Evolutionary conservation across 768 basidiomycete genomes (phyloP).

Genomic region (Tricholoma furcatifolium): DNA sequence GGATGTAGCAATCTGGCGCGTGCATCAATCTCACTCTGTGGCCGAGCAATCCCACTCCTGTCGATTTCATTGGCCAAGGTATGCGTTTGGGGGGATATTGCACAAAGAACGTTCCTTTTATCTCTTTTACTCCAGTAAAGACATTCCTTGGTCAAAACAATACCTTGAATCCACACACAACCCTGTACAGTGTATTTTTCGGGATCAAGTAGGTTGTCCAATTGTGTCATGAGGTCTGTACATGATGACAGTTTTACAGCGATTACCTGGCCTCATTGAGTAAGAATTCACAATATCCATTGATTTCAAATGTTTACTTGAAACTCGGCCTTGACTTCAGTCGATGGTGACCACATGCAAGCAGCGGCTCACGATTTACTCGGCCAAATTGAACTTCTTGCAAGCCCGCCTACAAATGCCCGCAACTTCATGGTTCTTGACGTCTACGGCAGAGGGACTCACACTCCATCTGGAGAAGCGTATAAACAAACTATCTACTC

Average conservation of each 20-base stretch:
- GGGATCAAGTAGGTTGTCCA: conserved; percentile 46
- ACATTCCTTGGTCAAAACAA: conserved; percentile 45
- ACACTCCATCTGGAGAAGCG: conserved; percentile 40
- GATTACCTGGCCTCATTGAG: conserved; percentile 43
- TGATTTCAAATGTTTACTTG: not conserved
- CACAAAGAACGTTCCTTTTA: not conserved
- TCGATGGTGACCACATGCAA: conserved; percentile 45
- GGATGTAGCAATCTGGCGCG: conserved; percentile 37
- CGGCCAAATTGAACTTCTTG: conserved; percentile 43
- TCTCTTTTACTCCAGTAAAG: conserved; percentile 26
- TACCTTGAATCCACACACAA: conserved; percentile 42
- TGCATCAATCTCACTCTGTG: conserved; percentile 47
- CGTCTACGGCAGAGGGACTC: conserved; percentile 46
- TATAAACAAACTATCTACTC: conserved; percentile 46
- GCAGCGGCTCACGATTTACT: conserved; percentile 44
- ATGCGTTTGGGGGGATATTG: not conserved
- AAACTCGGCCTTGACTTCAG: not conserved
- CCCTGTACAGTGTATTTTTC: conserved; percentile 52
- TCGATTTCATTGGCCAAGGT: conserved; percentile 52
- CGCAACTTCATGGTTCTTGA: conserved; percentile 49
- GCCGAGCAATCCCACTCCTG: conserved; percentile 47
- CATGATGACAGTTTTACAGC: conserved; percentile 20
- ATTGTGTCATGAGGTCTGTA: not conserved
- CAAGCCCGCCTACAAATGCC: conserved; percentile 48
- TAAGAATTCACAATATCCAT: conserved; percentile 17